These are phyloP conservation scores for Sclerotinia minor DNA, from an alignment of 2,329 filamentous ascomycete species.

Conservation along the genomic window DNA sequence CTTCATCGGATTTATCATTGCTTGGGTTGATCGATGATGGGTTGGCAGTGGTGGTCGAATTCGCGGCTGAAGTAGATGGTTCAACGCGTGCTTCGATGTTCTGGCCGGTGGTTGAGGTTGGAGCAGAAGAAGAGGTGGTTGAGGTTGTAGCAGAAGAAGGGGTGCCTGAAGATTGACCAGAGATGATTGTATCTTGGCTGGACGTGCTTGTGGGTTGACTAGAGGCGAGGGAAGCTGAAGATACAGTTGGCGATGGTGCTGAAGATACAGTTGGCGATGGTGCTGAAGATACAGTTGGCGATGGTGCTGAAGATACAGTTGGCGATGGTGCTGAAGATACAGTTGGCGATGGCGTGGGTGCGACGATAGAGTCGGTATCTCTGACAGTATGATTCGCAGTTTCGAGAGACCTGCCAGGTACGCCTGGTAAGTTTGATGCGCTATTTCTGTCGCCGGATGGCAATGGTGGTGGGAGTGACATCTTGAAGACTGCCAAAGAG, in stretches of 20 bases:
- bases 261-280: too few species aligned
- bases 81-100: neutral
- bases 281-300: too few species aligned
- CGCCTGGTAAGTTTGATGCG: neutral
- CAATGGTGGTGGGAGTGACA: neutral
- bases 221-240: too few species aligned
- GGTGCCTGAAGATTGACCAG: too few species aligned
- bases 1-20: neutral
- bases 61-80: neutral
- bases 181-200: neutral
- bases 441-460: neutral
- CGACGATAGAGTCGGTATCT: neutral
- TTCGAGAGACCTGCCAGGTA: neutral
- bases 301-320: neutral
- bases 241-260: neutral
- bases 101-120: neutral
- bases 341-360: too few species aligned
- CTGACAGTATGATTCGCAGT: neutral
- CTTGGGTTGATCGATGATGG: neutral
- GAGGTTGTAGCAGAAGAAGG: too few species aligned
- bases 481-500: neutral
- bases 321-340: neutral
- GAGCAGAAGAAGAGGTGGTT: neutral
- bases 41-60: neutral
- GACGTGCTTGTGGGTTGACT: neutral